Percentiles rank a stretch among this genome's conserved stretches.
Conservation (phyloP, 208 protist species). For the Trypanosoma platydactyli region DNA sequence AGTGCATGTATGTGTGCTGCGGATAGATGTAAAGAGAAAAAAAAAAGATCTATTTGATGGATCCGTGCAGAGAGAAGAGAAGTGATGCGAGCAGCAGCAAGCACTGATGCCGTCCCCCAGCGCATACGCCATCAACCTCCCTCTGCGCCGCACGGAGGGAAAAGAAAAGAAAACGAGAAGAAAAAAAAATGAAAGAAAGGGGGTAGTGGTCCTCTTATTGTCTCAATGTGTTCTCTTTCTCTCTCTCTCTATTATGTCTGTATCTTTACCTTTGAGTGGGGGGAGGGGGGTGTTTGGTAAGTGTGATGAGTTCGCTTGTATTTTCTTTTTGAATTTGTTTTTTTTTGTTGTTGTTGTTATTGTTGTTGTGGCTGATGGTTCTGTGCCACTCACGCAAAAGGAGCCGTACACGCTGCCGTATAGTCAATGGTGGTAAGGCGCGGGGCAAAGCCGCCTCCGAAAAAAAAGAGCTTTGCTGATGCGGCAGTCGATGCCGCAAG, state of each 20-base stretch:
- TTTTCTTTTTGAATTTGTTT: background rate
- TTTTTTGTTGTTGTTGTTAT: slow-evolving; percentile 10
- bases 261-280: slow-evolving; percentile 4
- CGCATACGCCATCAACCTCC: no score
- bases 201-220: background rate
- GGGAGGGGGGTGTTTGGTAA: no score
- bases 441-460: background rate
- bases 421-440: slow-evolving; percentile 6
- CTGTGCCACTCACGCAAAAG: background rate
- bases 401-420: no score
- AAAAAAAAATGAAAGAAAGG: background rate
- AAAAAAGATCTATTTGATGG: background rate
- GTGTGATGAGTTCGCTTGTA: no score
- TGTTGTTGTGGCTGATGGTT: background rate
- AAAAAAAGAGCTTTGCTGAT: slow-evolving; percentile 10
- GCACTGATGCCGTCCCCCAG: no score
- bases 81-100: no score
- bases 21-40: slow-evolving; percentile 7
- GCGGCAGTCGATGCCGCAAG: slow-evolving; percentile 27
- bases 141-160: no score
- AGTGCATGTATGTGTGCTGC: background rate
- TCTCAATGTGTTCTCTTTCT: no score
- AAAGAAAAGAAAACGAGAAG: background rate
- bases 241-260: background rate
- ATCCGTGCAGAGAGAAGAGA: no score